Percentiles rank a stretch among this genome's conserved stretches.
These are phyloP conservation scores for Trametes cinnabarina DNA, from an alignment of 768 basidiomycete species.

Conservation along the genomic window DNA sequence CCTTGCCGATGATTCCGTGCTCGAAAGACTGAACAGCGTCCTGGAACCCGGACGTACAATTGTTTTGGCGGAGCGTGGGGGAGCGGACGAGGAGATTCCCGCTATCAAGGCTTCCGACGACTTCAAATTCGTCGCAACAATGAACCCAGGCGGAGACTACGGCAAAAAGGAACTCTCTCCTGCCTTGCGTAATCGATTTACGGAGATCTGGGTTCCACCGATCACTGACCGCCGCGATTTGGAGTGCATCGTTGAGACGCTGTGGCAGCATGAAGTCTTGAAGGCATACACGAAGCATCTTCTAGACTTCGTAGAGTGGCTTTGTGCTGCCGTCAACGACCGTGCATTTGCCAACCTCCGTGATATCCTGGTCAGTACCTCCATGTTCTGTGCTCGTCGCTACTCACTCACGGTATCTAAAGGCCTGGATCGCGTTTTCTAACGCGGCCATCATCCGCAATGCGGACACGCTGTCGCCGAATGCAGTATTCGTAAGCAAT, in stretches of 20 bases:
- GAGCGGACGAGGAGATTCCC: slow-evolving; percentile 64
- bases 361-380: slow-evolving; percentile 74
- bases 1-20: slow-evolving; percentile 94
- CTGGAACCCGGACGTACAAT: slow-evolving; percentile 88
- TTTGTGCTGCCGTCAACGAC: slow-evolving; percentile 60
- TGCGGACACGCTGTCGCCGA: slow-evolving; percentile 31
- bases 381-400: slow-evolving; percentile 24
- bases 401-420: neutral
- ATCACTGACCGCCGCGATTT: slow-evolving; percentile 74
- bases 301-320: slow-evolving; percentile 81
- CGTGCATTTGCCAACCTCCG: slow-evolving; percentile 71
- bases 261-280: slow-evolving; percentile 62
- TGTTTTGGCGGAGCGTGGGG: slow-evolving; percentile 91
- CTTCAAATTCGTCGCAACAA: slow-evolving; percentile 94
- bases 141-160: slow-evolving; percentile 99
- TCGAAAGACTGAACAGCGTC: slow-evolving; percentile 95
- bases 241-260: slow-evolving; percentile 66
- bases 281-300: slow-evolving; percentile 55
- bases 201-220: slow-evolving; percentile 97
- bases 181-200: slow-evolving; percentile 94
- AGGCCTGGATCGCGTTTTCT: slow-evolving; percentile 94
- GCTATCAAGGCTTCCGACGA: slow-evolving; percentile 58
- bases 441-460: slow-evolving; percentile 46
- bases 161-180: slow-evolving; percentile 99
- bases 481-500: slow-evolving; percentile 67